Evolutionary conservation across 2,329 filamentous ascomycete species (phyloP).

Genomic region (Colletotrichum spaethianum): DNA sequence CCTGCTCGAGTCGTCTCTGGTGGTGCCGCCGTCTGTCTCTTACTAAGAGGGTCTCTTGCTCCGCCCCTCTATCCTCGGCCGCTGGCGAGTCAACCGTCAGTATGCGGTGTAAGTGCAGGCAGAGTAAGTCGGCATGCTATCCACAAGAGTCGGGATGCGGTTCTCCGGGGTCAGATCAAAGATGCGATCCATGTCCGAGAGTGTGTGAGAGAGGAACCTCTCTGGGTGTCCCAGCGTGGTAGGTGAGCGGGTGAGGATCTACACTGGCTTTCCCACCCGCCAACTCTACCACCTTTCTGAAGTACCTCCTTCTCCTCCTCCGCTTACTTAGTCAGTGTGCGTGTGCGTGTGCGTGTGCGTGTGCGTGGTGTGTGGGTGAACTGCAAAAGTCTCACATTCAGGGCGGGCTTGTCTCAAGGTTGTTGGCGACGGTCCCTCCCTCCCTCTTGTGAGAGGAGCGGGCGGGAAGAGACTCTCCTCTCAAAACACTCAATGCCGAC

Average conservation of each 20-base stretch:
- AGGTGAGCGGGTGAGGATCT: slow-evolving; percentile 31
- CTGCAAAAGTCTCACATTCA: background rate
- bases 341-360: background rate
- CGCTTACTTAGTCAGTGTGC: background rate
- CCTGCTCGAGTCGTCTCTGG: background rate
- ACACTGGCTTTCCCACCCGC: slow-evolving; percentile 19
- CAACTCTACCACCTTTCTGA: background rate
- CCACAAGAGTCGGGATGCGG: background rate
- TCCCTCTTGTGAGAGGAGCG: background rate
- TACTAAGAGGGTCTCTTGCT: slow-evolving; percentile 6
- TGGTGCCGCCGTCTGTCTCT: background rate
- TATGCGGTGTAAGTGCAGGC: background rate
- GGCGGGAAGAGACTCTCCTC: slow-evolving; percentile 8
- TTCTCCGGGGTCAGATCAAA: background rate
- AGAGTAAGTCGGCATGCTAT: slow-evolving; percentile 15
- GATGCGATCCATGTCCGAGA: slow-evolving; percentile 1
- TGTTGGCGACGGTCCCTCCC: background rate
- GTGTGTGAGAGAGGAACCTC: background rate
- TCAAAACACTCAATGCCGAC: slow-evolving; percentile 18
- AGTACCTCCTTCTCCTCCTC: background rate
- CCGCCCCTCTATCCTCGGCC: slow-evolving; percentile 28
- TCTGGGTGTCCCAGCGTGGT: slow-evolving; percentile 15
- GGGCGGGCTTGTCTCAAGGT: slow-evolving; percentile 5
- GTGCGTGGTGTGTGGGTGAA: background rate
- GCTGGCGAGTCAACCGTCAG: slow-evolving; percentile 4